Base-by-base conservation (phyloP, 768 basidiomycete genomes). In the Termitomyces titanicus region DNA sequence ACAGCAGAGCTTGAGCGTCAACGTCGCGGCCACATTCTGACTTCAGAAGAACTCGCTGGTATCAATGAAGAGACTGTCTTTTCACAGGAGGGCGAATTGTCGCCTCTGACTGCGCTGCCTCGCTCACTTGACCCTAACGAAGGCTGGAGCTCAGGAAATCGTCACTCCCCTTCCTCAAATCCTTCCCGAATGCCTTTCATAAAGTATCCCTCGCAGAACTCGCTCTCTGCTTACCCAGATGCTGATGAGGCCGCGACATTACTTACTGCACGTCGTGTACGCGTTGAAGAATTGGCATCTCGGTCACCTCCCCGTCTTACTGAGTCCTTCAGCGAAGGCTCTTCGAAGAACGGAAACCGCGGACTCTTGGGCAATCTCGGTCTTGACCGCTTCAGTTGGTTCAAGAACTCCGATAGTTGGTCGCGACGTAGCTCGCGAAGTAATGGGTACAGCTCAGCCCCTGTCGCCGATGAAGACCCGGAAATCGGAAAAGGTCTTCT, bases 341-440 rank as follows among this genome's bases (percentile, higher is more conserved):
- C 58, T 47, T 54, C 59, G 13, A 60, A 47, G 17, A 55, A 51
- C 18, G 54, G 57, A n/a, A 57, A 37, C 20, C 54, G 53, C 13
- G 66, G 71, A 0, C 62, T 75, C 53, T 60, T 73, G 51, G 65
- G 64, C 25, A 69, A 72, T 39, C 69, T 84, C 2, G 80, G 83
- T 1, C 67, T 85, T 4, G 71, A 75, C 13, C 74, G 84, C 34
- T 57, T 76, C 56, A 85, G 83, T 59, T 88, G 86, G 85, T 85
- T 89, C 66, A 78, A 71, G 58, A 75, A 64, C 54, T 55, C 56
- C 18, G 69, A 66, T 33, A 64, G 64, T 29, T 35, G 48, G n/a
- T 65, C 65, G 11, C 57, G 60, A 49, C 62, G 59, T 38, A 64
- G 54, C 43, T 64, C 63, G 5, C 63, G 61, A 2, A 11, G 42